These are phyloP conservation scores for Phanerochaete sordida DNA, from an alignment of 768 basidiomycete genomes.

Conservation along the genomic window DNA sequence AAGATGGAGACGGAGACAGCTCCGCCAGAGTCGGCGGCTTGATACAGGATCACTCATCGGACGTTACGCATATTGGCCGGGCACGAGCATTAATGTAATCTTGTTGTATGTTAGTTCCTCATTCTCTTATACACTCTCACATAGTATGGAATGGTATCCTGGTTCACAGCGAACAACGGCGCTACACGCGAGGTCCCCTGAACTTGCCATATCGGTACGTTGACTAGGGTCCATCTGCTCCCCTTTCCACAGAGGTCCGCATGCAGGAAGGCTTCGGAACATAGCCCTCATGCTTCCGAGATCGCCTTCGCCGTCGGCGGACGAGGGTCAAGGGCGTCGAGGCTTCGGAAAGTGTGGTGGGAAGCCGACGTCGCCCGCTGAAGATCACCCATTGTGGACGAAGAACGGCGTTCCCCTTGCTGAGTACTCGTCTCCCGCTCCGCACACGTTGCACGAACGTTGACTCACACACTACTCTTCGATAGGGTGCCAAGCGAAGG, in stretches of 20 bases:
- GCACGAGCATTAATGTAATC: background rate
- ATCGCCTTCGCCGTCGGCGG: background rate
- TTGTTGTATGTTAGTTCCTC: background rate
- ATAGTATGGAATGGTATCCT: background rate
- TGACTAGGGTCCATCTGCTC: background rate
- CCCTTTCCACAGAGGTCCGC: no score
- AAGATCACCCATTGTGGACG: background rate
- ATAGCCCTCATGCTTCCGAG: no score
- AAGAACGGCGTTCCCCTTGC: background rate
- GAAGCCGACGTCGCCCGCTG: background rate
- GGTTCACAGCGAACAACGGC: background rate
- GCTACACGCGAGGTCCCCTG: background rate
- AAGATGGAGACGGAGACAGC: slow-evolving; percentile 44
- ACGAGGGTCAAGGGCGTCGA: background rate
- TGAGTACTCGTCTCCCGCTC: background rate
- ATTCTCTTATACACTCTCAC: background rate
- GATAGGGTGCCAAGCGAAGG: no score
- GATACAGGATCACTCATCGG: background rate
- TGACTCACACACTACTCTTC: no score
- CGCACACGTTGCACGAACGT: background rate
- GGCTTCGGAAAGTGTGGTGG: background rate
- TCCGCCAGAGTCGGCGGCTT: background rate
- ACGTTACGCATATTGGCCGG: background rate
- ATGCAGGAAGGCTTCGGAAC: no score
- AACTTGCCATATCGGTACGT: background rate